These are phyloP conservation scores for Cicer yamashitae DNA, from an alignment of 306 rosid species.

Conservation along the genomic window DNA sequence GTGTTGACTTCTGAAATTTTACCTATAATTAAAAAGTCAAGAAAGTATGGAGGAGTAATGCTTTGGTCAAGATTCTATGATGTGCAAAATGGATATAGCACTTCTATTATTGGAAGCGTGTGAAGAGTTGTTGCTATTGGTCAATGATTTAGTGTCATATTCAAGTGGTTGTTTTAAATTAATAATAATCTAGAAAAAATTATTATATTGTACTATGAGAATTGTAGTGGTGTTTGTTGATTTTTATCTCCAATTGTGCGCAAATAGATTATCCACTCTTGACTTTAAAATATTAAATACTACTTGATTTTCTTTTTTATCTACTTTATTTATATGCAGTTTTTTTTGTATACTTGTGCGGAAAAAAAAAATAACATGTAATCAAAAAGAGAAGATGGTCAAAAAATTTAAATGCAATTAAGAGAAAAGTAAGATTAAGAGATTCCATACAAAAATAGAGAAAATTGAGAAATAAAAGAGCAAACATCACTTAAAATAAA, in stretches of 20 bases:
- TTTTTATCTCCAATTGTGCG: background rate
- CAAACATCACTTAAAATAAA: no score
- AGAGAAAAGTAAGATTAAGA: no score
- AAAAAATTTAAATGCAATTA: no score
- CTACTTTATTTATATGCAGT: no score
- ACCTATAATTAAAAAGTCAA: slow-evolving; percentile 61
- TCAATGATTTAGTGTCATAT: background rate
- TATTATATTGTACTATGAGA: background rate
- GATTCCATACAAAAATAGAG: no score
- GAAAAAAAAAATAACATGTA: no score
- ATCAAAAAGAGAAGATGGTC: no score
- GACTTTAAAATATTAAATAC: background rate
- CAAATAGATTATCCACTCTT: background rate
- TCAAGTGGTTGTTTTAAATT: slow-evolving; percentile 34
- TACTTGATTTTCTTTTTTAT: background rate
- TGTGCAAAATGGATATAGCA: slow-evolving; percentile 58
- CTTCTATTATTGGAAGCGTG: slow-evolving; percentile 51
- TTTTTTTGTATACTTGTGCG: background rate
- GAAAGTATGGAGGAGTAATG: slow-evolving; percentile 81
- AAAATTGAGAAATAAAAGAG: no score
- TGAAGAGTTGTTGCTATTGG: slow-evolving; percentile 27
- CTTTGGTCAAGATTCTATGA: slow-evolving; percentile 72
- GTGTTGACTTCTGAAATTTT: slow-evolving; percentile 60
- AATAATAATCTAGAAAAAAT: background rate
- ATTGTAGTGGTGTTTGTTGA: slow-evolving; percentile 6